Base-by-base conservation (phyloP, 1,284 basidiomycete species). In the Boletellus sp. region DNA sequence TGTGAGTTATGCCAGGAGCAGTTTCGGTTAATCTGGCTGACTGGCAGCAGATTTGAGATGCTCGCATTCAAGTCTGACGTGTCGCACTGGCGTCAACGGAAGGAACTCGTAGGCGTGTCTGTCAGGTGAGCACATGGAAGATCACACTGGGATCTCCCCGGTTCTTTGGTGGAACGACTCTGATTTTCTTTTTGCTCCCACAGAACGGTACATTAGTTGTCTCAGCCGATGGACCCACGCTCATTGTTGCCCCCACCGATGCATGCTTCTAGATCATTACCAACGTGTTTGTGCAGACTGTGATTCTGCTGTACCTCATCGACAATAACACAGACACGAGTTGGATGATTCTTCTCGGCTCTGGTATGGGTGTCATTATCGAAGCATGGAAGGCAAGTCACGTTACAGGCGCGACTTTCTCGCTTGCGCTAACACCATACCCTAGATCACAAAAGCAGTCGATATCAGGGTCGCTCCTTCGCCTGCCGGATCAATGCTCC, bases 311-410 rank as follows among this genome's bases (percentile, higher is more conserved):
- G 20, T 97, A 97, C 69, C 84, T 98, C 54, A 81, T 96, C 57
- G 95, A 98, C 72, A 94, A 93, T 65, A 92, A 89, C 58, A 86
- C 93, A 50, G 89, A 97, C 64, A 98, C 95, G 20, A 91, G 84
- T 57, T 95, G 90, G 84, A 96, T 96, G 91, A 94, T 96, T 62
- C 76, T 97, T 19, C 79, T 92, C 65, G 84, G 86, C 4, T 93
- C 92, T 54, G 91, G 87, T 13, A 83, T 85, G 67, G 94, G 94
- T 25, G 80, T 95, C 23, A 51, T 92, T 23, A 88, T 98, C 50
- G 95, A 99, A 68, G 92, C 91, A 1, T 98, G 94, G 95, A 98
- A 98, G 82, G 90, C 84, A 45, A 46, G 71, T 47, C 43, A 48
- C 17, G 30, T 50, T 43, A 37, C 19, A 38, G 26, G 25, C 33